These are phyloP conservation scores for Amoebophrya sp. DNA, from an alignment of 169 alveolate species.

Conservation along the genomic window DNA sequence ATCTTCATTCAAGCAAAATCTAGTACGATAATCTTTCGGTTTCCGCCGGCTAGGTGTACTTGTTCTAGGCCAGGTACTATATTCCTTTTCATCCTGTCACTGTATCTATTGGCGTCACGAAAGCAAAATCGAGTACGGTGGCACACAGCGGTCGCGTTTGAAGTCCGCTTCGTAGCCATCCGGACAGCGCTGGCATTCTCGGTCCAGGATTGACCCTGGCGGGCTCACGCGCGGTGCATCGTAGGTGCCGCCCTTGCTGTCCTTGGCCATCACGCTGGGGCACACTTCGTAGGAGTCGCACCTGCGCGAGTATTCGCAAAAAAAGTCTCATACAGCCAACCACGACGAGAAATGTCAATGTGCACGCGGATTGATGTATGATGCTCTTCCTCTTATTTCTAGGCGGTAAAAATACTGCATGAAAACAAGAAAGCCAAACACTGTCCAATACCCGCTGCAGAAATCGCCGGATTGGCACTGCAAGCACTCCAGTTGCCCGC, in stretches of 20 bases:
- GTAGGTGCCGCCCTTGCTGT: not conserved
- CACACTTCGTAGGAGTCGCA: not conserved
- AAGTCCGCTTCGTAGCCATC: not conserved
- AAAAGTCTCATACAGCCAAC: too few relatives aligned
- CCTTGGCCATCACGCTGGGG: not conserved
- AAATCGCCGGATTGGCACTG: not conserved
- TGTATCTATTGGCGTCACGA: too few relatives aligned
- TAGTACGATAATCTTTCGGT: too few relatives aligned
- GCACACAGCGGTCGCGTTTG: not conserved
- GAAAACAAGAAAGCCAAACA: too few relatives aligned
- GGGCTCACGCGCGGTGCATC: not conserved
- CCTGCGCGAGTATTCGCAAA: too few relatives aligned
- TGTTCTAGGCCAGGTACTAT: too few relatives aligned
- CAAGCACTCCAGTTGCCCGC: not conserved
- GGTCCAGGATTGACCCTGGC: not conserved
- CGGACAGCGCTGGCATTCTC: not conserved
- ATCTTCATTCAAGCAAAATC: too few relatives aligned
- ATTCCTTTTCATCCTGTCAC: too few relatives aligned
- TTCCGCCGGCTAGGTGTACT: too few relatives aligned
- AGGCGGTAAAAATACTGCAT: not conserved
- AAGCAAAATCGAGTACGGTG: too few relatives aligned
- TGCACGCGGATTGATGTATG: too few relatives aligned
- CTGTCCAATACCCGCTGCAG: slow-evolving; percentile 7
- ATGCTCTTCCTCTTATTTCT: not conserved
- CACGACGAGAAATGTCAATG: too few relatives aligned